Percentiles rank a stretch among this genome's conserved stretches.
phyloP scores from a whole-genome alignment of 129 eudicot genomes.

The Artemisia tridentata region DNA sequence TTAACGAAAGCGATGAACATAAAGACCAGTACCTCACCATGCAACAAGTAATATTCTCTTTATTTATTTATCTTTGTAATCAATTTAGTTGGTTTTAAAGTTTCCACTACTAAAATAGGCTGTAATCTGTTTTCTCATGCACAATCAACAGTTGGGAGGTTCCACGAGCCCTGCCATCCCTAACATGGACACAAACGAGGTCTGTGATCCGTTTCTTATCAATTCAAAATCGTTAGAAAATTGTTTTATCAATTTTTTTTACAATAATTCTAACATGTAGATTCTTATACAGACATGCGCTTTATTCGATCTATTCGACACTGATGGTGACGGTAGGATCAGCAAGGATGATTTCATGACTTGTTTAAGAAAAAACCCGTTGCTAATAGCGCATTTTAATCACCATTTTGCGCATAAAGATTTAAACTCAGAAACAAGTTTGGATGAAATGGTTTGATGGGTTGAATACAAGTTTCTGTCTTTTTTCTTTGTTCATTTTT shows the following conservation, averaged over 20 bases:
- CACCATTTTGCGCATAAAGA: slow-evolving; percentile 43
- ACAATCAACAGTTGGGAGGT: slow-evolving; percentile 62
- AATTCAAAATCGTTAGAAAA: neutral
- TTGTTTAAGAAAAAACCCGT: slow-evolving; percentile 73
- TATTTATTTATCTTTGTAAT: neutral
- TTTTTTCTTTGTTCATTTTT: neutral
- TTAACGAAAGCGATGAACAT: slow-evolving; percentile 44
- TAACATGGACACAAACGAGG: slow-evolving; percentile 51
- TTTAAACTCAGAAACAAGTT: slow-evolving; percentile 24
- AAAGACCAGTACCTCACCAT: slow-evolving; percentile 47
- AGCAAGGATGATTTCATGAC: slow-evolving; percentile 66
- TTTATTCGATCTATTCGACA: slow-evolving; percentile 63
- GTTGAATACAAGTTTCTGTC: neutral
- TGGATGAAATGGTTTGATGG: slow-evolving; percentile 39
- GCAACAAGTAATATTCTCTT: slow-evolving; percentile 51
- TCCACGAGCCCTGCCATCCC: slow-evolving; percentile 48
- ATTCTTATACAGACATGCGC: slow-evolving; percentile 46
- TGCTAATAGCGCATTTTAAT: slow-evolving; percentile 70
- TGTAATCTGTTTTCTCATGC: slow-evolving; percentile 25
- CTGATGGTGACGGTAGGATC: slow-evolving; percentile 63
- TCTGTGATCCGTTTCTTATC: slow-evolving; percentile 19
- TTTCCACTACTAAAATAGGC: neutral
- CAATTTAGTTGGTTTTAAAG: slow-evolving; percentile 15
- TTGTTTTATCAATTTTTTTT: neutral
- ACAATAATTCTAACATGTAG: neutral